phyloP scores from a whole-genome alignment of 305 asterid species.

The Fraxinus angustifolia region DNA sequence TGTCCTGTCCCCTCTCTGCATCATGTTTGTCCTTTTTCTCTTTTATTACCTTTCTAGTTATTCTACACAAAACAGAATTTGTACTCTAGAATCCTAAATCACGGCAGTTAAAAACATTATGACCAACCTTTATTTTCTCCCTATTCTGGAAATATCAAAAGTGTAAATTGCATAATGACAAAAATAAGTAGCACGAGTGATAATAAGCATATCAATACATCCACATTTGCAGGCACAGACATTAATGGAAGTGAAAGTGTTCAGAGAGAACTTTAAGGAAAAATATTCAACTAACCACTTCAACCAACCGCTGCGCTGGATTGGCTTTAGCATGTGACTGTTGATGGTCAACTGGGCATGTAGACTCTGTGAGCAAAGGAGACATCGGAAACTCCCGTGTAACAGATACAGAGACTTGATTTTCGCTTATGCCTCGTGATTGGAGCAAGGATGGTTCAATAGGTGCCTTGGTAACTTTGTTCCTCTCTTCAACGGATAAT shows the following conservation, averaged over 20 bases:
- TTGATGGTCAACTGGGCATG: slow-evolving; percentile 21
- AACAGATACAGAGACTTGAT: slow-evolving; percentile 19
- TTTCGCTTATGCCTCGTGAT: slow-evolving; percentile 15
- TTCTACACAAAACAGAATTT: background rate
- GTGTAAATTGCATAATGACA: background rate
- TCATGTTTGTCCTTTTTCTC: background rate
- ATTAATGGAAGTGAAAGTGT: slow-evolving; percentile 1
- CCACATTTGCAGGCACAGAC: background rate
- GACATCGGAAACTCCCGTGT: slow-evolving; percentile 17
- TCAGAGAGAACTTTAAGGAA: background rate
- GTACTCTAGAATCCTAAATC: background rate
- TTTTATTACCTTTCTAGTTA: background rate
- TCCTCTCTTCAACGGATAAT: slow-evolving; percentile 26
- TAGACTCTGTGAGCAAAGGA: slow-evolving; percentile 31
- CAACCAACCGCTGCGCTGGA: slow-evolving; percentile 32
- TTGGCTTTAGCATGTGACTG: slow-evolving; percentile 7
- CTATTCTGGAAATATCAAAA: background rate
- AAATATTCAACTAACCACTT: slow-evolving; percentile 41
- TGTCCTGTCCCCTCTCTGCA: background rate
- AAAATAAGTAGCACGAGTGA: background rate
- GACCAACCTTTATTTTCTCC: background rate
- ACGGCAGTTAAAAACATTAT: background rate
- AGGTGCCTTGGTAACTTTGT: slow-evolving; percentile 20
- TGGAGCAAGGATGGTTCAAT: slow-evolving; percentile 18
- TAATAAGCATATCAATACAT: background rate